Conservation (phyloP, 2,329 filamentous ascomycete species). For the Penicillium sp. region DNA sequence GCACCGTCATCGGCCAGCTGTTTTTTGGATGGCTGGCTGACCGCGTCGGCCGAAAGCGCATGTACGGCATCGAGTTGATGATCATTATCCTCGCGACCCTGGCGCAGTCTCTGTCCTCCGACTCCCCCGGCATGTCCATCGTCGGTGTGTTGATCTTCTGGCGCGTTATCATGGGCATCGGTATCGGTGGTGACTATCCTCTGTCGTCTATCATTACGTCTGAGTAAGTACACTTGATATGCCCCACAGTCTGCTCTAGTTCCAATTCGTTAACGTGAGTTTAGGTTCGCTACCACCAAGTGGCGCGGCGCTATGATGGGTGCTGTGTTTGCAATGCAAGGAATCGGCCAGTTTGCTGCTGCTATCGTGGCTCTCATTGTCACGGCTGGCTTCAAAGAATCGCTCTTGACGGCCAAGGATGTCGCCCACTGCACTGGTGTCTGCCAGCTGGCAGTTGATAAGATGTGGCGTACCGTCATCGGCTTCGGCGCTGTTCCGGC, state of each 20-base stretch:
- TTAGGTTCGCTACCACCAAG: constrained; percentile 76
- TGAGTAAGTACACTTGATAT: constrained; percentile 52
- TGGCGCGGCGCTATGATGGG: constrained; percentile 88
- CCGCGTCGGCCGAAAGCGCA: constrained; percentile 73
- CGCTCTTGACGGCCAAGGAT: constrained; percentile 56
- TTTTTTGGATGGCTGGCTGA: constrained; percentile 79
- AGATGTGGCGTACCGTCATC: constrained; percentile 83
- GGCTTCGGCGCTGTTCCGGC: constrained; percentile 80
- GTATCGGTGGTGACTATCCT: constrained; percentile 81
- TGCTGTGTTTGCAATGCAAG: constrained; percentile 84
- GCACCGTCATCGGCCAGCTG: constrained; percentile 80
- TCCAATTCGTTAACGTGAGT: constrained; percentile 2
- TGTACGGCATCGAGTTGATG: constrained; percentile 82
- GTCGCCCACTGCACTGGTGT: constrained; percentile 61
- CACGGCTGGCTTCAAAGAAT: constrained; percentile 69
- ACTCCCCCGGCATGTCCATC: constrained; percentile 63
- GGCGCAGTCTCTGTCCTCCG: constrained; percentile 67
- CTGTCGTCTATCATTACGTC: constrained; percentile 82
- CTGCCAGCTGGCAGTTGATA: constrained; percentile 74
- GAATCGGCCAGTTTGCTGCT: constrained; percentile 75
- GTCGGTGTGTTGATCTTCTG: constrained; percentile 69
- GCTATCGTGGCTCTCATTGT: constrained; percentile 76
- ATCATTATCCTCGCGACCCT: constrained; percentile 78
- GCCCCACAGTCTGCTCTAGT: background rate
- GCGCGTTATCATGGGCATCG: constrained; percentile 77